A percentile compares a stretch with the other conserved stretches of the same genome.
These are phyloP conservation scores for Pseudoturritis turrita DNA, from an alignment of 345 rosid species.

Conservation along the genomic window DNA sequence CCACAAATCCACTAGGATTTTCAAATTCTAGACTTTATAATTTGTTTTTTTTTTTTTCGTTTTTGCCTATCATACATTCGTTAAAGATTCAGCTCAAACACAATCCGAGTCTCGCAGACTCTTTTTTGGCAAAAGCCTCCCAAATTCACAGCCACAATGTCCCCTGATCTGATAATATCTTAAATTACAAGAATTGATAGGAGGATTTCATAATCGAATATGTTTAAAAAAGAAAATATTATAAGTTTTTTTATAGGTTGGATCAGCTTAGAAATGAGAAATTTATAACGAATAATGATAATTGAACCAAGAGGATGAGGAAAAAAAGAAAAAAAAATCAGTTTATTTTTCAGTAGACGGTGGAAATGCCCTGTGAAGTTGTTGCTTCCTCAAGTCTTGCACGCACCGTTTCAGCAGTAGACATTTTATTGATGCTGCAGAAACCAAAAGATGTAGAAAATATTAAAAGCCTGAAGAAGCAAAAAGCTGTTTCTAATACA, in stretches of 20 bases:
- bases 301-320: background rate
- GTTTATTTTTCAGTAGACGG: background rate
- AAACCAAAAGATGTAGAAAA: constrained; percentile 9
- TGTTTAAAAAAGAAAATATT: background rate
- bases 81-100: too few relatives aligned
- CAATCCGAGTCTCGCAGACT: background rate
- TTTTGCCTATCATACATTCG: background rate
- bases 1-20: background rate
- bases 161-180: background rate
- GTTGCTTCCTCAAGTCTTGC: constrained; percentile 47
- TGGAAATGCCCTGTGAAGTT: constrained; percentile 22
- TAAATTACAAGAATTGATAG: background rate
- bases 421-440: constrained; percentile 58
- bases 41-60: background rate
- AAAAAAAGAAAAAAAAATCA: background rate
- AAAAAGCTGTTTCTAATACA: background rate
- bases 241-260: background rate
- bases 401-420: constrained; percentile 45
- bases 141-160: too few relatives aligned
- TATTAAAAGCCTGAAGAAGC: constrained; percentile 8
- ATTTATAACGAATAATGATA: background rate
- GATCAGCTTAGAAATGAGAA: background rate
- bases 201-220: background rate
- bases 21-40: background rate
- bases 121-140: too few relatives aligned